Evolutionary conservation across 108 stramenopile genomes (phyloP), one percentile per base, ranked within the genome.

Genomic region (Skeletonema menzelii): DNA sequence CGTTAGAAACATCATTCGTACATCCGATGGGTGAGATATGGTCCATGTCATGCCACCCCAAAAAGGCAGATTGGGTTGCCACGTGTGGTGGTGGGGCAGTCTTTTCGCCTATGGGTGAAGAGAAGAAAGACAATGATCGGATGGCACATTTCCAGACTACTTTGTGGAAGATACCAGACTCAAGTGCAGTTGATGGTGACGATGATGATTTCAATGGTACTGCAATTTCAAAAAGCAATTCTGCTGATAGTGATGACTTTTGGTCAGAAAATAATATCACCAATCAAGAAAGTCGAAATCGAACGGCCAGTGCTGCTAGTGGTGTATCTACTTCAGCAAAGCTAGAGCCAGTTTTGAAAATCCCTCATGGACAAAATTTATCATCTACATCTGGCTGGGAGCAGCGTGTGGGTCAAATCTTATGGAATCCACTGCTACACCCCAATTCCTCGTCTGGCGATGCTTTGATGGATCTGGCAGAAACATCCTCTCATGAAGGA

Each of bases 1-100:
- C 69, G 7, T 56, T 57, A 11, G 74, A 72, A 26, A 55, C 65
- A 24, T 65, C 70, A 13, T 80, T 37, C 19, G 55, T 37, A 15
- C 83, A 84, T 69, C 75, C 79, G 6, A 75, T 63, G 27, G 83
- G 83, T 12, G 83, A 84, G 24, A 69, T 84, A 13, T 84, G 79
- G 79, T 22, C 58, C 14, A 62, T 80, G 70, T 69, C 65, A 10
- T 59, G 64, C 14, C 69, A 80, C 72, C 83, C 79, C 17, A 32
- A 27, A 13, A 65, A 49, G 63, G 63, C 57, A 10, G 75, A 67
- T 14, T 63, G 46, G 58, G 63, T 80, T 22, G 79, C 72, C 22
- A 84, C 83, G n/a, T 84, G 83, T 57, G 83, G 83, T 20, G 83
- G 83, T 0, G 83, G 79, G 38, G 59, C 42, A 14, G 60, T 55